These are phyloP conservation scores for Malassezia nana DNA, from an alignment of 1,284 basidiomycete species.

Conservation along the genomic window DNA sequence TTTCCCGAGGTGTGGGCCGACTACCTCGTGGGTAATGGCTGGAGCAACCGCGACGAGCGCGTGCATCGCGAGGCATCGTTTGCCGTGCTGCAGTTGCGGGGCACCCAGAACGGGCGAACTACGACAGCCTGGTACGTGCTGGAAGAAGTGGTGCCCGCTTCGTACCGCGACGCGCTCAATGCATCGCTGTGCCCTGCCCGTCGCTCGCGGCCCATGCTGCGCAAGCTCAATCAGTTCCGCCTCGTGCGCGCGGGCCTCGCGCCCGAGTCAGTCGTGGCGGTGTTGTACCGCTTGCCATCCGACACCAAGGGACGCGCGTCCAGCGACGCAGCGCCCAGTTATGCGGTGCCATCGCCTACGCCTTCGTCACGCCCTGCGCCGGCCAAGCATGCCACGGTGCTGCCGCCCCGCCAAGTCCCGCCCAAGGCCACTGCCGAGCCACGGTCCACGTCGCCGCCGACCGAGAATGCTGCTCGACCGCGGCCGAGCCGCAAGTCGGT, in stretches of 20 bases:
- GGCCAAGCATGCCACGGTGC: neutral
- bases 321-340: neutral
- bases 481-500: neutral
- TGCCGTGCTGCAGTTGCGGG: slow-evolving; percentile 43
- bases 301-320: neutral
- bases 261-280: slow-evolving; percentile 14
- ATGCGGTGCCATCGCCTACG: neutral
- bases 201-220: slow-evolving; percentile 34
- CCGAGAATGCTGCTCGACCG: neutral
- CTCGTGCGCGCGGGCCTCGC: slow-evolving; percentile 14
- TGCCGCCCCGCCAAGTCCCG: neutral
- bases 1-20: slow-evolving; percentile 46
- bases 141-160: slow-evolving; percentile 39
- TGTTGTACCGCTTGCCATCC: slow-evolving; percentile 1
- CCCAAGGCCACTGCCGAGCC: neutral
- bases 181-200: slow-evolving; percentile 19
- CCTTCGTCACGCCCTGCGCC: neutral
- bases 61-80: slow-evolving; percentile 45
- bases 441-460: neutral
- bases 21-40: slow-evolving; percentile 40
- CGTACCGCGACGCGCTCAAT: slow-evolving; percentile 38
- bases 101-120: slow-evolving; percentile 5
- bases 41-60: slow-evolving; percentile 46
- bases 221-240: slow-evolving; percentile 42
- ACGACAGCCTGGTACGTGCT: slow-evolving; percentile 40